Evolutionary conservation across 1,284 basidiomycete genomes (phyloP).

Genomic region (Puccinia polysora): DNA sequence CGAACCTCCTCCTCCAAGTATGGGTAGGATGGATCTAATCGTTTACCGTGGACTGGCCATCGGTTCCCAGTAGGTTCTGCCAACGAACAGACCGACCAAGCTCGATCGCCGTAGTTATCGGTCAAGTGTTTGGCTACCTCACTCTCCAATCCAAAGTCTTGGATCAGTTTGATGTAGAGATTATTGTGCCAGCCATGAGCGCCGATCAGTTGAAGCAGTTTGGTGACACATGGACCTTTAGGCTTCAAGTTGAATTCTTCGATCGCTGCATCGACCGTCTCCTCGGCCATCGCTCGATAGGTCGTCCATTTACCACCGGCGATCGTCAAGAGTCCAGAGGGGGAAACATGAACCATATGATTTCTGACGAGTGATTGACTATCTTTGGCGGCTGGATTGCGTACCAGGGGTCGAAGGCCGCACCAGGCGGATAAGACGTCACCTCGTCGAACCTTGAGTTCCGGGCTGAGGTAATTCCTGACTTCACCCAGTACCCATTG

Average conservation of each 20-base stretch:
- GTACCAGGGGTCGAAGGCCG: conserved; percentile 81
- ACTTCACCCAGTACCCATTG: conserved; percentile 94
- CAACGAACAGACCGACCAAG: conserved; percentile 85
- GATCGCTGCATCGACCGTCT: conserved; percentile 85
- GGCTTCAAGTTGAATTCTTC: conserved; percentile 69
- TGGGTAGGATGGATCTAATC: conserved; percentile 72
- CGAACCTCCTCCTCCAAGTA: conserved; percentile 91
- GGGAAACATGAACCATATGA: conserved; percentile 83
- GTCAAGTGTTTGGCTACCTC: conserved; percentile 90
- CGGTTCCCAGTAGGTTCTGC: conserved; percentile 69
- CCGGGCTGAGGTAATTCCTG: conserved; percentile 76
- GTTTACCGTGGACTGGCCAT: conserved; percentile 80
- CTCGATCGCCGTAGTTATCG: conserved; percentile 91
- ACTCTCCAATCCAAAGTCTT: conserved; percentile 75
- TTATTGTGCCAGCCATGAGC: conserved; percentile 89
- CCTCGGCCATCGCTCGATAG: conserved; percentile 90
- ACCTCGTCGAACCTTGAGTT: conserved; percentile 89
- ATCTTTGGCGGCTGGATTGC: conserved; percentile 72
- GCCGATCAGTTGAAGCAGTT: conserved; percentile 77
- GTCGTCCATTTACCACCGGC: conserved; percentile 99
- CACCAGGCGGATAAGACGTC: conserved; percentile 96
- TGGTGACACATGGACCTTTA: conserved; percentile 65
- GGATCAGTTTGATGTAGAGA: conserved; percentile 95
- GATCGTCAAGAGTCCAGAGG: conserved; percentile 81
- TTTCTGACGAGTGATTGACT: conserved; percentile 88